phyloP scores from a whole-genome alignment of 2,329 filamentous ascomycete genomes.

The Verticillium tricorpus region DNA sequence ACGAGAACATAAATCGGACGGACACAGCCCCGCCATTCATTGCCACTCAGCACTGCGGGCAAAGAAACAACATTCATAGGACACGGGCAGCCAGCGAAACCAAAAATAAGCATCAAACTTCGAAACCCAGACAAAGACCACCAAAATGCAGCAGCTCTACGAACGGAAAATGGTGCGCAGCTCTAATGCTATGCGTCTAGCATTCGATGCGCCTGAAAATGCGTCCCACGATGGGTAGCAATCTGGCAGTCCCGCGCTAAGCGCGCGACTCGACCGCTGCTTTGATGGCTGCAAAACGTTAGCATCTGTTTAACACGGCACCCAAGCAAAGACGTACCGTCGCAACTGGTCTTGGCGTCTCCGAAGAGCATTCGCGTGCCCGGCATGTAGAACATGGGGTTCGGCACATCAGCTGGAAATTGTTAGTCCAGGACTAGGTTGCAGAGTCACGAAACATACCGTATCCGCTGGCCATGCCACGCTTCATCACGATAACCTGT shows the following conservation, averaged over 20 bases:
- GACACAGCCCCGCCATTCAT: too few species aligned
- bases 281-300: conserved; percentile 33
- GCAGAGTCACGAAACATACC: conserved; percentile 43
- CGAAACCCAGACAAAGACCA: neutral
- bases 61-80: neutral
- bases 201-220: neutral
- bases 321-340: conserved; percentile 51
- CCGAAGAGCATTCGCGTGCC: conserved; percentile 89
- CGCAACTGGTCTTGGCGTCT: conserved; percentile 79
- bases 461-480: conserved; percentile 83
- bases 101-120: neutral
- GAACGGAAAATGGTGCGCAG: neutral
- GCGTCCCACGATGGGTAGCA: neutral
- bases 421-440: neutral
- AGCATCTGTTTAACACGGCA: neutral
- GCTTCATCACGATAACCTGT: conserved; percentile 90
- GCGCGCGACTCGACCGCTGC: conserved; percentile 28
- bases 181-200: neutral
- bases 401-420: conserved; percentile 71
- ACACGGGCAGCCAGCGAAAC: neutral
- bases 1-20: neutral
- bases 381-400: conserved; percentile 91
- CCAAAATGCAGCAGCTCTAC: neutral
- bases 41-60: neutral
- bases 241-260: neutral